Evolutionary conservation across 2,329 filamentous ascomycete genomes (phyloP), one percentile per base, ranked within the genome.

Genomic region (Zarea fungicola): DNA sequence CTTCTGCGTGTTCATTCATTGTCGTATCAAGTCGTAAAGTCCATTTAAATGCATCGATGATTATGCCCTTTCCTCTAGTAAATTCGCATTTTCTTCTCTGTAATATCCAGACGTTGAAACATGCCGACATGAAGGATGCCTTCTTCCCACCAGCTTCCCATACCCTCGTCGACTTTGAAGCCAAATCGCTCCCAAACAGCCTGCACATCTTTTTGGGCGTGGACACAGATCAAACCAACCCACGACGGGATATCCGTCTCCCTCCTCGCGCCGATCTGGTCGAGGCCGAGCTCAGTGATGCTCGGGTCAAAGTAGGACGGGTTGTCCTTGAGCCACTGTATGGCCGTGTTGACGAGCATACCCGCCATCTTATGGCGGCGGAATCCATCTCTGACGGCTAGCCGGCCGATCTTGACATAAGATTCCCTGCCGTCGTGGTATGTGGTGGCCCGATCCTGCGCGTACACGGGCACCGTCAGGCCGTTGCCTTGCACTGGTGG

Each of bases 111-210:
- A 28, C 78, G 68, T 55, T 66, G 60, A 55, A 80, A 95, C 90
- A 96, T 95, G 52, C 87, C 90, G 16, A 95, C 76, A 71, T 96
- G 89, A 55, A 79, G 74, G 48, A 96, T 92, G 4, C 86, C 88
- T 60, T 93, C 89, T 65, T 96, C 90, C 53, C 76, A 74, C 89
- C 90, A 96, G 26, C 65, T 75, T 1, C 88, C 87, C 78, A 92
- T 80, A 9, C 68, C 72, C 60, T 86, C 76, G 65, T 96, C 90
- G 9, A 79, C 71, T 53, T 73, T 68, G 64, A 96, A 96, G 0
- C 89, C 90, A 66, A 84, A 78, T 60, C 74, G 78, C 59, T 71
- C 68, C 81, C 90, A 97, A 56, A 84, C 72, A 23, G 67, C 68
- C 55, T 81, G 74, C 13, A 86, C 81, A 26, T 72, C 65, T 48